Percentiles rank a stretch among this genome's conserved stretches.
These are phyloP conservation scores for Aspergillus quadricinctus DNA, from an alignment of 2,329 filamentous ascomycete genomes.

Conservation along the genomic window DNA sequence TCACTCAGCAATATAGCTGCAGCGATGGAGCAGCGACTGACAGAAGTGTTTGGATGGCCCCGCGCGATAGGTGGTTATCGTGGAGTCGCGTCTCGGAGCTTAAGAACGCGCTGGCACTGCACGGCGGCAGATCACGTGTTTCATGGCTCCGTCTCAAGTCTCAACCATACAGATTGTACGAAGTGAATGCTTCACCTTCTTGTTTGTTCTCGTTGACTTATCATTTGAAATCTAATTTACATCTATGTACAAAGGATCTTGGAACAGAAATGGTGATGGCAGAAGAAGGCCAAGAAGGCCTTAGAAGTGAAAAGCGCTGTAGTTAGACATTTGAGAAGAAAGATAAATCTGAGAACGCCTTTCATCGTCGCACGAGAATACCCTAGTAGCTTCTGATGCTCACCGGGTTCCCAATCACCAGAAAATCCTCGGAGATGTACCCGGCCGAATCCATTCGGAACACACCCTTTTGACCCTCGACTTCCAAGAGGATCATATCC, in stretches of 20 bases:
- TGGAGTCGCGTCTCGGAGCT: constrained; percentile 15
- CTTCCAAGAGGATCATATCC: constrained; percentile 36
- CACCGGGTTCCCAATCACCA: constrained; percentile 29
- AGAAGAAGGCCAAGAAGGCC: neutral
- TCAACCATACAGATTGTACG: neutral
- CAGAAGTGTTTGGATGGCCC: constrained; percentile 18
- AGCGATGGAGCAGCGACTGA: neutral
- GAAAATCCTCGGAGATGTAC: constrained; percentile 31
- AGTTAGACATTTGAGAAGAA: constrained; percentile 12
- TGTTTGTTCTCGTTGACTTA: neutral
- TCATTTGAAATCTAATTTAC: neutral
- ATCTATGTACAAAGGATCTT: neutral
- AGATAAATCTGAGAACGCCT: constrained; percentile 1
- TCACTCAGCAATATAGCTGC: neutral
- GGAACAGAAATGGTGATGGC: too few species aligned
- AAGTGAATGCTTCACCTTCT: neutral
- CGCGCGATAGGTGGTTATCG: constrained; percentile 13
- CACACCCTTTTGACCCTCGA: constrained; percentile 31
- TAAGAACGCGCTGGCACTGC: constrained; percentile 24
- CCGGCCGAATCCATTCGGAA: constrained; percentile 38
- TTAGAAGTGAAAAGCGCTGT: neutral
- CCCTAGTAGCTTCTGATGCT: constrained; percentile 6
- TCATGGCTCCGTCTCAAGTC: neutral
- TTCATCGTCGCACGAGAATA: neutral
- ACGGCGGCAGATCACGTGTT: neutral